Conservation (phyloP, 2,329 filamentous ascomycete species). For the Aspergillus glaucus region DNA sequence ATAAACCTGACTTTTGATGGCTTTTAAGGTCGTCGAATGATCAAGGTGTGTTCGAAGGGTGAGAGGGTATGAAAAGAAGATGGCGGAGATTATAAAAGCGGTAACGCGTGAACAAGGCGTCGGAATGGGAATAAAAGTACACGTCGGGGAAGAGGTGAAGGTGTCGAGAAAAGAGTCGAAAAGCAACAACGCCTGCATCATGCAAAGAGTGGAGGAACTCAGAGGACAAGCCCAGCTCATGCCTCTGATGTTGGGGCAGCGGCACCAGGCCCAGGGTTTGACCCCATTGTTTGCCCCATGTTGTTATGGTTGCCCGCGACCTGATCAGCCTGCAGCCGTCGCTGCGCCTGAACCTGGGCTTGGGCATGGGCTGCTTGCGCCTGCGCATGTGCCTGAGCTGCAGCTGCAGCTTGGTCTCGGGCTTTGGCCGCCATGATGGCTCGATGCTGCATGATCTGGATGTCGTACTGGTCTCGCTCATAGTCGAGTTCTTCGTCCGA, state of each 20-base stretch:
- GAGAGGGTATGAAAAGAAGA: slow-evolving; percentile 4
- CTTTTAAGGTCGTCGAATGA: slow-evolving; percentile 7
- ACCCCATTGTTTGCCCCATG: slow-evolving; percentile 19
- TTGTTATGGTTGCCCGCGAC: slow-evolving; percentile 19
- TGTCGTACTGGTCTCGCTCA: slow-evolving; percentile 64
- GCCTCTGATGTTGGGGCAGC: slow-evolving; percentile 23
- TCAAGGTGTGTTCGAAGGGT: not conserved
- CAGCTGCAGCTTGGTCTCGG: slow-evolving; percentile 38
- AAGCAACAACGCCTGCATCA: slow-evolving; percentile 28
- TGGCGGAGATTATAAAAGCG: not conserved
- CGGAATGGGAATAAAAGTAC: slow-evolving; percentile 24
- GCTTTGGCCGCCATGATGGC: slow-evolving; percentile 43
- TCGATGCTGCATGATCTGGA: slow-evolving; percentile 52
- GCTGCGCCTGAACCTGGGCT: slow-evolving; percentile 29
- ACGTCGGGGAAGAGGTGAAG: slow-evolving; percentile 11
- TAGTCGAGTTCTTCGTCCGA: slow-evolving; percentile 70
- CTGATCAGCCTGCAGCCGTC: slow-evolving; percentile 33
- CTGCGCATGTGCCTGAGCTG: slow-evolving; percentile 39
- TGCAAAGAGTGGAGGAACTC: slow-evolving; percentile 17
- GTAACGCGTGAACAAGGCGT: slow-evolving; percentile 6
- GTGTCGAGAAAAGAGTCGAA: slow-evolving; percentile 12
- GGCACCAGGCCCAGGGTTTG: slow-evolving; percentile 25
- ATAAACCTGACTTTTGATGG: slow-evolving; percentile 15
- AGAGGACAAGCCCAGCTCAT: slow-evolving; percentile 20
- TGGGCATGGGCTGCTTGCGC: slow-evolving; percentile 37